Evolutionary conservation across 202 grass and related monocot genomes (phyloP).

Genomic region (Eragrostis tef): DNA sequence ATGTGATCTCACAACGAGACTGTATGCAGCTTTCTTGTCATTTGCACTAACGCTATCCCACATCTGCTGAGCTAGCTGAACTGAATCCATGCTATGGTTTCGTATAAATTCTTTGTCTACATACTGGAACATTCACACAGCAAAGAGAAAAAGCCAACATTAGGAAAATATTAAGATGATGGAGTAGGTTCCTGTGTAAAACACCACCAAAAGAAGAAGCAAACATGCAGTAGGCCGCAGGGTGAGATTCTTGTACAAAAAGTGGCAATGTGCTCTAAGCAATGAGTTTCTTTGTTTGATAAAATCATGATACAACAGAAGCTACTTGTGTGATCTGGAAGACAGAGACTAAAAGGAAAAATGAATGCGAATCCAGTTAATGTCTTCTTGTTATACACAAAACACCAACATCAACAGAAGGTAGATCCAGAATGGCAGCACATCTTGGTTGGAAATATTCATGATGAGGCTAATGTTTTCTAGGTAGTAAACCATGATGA

Average conservation of each 20-base stretch:
- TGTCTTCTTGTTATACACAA: background rate
- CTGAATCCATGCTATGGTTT: conserved; percentile 52
- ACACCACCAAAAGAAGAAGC: background rate
- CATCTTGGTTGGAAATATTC: background rate
- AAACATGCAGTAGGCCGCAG: background rate
- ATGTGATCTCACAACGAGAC: conserved; percentile 71
- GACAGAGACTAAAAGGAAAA: background rate
- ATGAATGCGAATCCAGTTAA: conserved; percentile 19
- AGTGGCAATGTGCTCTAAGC: background rate
- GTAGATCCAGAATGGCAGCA: conserved; percentile 6
- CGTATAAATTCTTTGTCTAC: conserved; percentile 79
- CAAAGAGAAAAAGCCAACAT: conserved; percentile 26
- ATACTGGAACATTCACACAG: conserved; percentile 72
- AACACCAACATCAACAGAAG: conserved; percentile 13
- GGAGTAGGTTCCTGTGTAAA: background rate
- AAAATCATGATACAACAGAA: conserved; percentile 4
- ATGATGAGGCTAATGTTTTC: conserved; percentile 31
- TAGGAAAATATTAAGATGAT: conserved; percentile 12
- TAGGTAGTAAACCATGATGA: conserved; percentile 34
- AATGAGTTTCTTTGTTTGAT: background rate
- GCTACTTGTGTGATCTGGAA: conserved; percentile 7
- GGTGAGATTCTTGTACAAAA: background rate
- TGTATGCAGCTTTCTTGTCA: conserved; percentile 84
- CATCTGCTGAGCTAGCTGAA: conserved; percentile 76
- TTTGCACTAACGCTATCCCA: conserved; percentile 75